Evolutionary conservation across 1,284 basidiomycete genomes (phyloP).

Genomic region (Phellopilus nigrolimitatus): DNA sequence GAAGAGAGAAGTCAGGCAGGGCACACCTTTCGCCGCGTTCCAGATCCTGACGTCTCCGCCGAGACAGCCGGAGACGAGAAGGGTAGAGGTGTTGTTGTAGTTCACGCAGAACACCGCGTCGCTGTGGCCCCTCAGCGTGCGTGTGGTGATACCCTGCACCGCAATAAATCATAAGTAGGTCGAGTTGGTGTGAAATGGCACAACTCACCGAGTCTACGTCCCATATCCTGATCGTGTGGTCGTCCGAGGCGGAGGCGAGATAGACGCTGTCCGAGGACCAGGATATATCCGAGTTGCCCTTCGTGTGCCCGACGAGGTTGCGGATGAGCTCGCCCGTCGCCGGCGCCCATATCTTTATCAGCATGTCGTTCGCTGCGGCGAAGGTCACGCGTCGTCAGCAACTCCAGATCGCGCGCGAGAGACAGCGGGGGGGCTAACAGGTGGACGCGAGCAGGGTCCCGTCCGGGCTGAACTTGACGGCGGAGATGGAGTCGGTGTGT

Average conservation of each 20-base stretch:
- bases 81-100: conserved; percentile 82
- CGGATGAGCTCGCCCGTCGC: conserved; percentile 72
- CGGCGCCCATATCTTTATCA: conserved; percentile 78
- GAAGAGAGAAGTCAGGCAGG: neutral
- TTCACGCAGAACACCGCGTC: conserved; percentile 90
- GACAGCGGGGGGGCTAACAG: conserved; percentile 41
- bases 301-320: conserved; percentile 67
- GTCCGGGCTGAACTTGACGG: conserved; percentile 82
- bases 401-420: neutral
- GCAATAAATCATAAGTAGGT: conserved; percentile 4
- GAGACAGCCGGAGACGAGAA: conserved; percentile 88
- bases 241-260: conserved; percentile 88
- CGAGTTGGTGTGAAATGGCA: conserved; percentile 1
- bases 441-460: conserved; percentile 76
- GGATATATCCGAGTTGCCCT: conserved; percentile 83
- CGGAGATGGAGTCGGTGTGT: conserved; percentile 73
- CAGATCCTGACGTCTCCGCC: conserved; percentile 93
- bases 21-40: conserved; percentile 75
- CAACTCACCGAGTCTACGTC: conserved; percentile 67
- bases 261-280: conserved; percentile 82
- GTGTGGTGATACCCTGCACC: conserved; percentile 60
- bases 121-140: conserved; percentile 74
- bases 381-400: conserved; percentile 1
- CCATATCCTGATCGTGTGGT: conserved; percentile 83
- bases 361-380: conserved; percentile 61